These are phyloP conservation scores for Juglanconis oblonga DNA, from an alignment of 2,329 filamentous ascomycete genomes.

Conservation along the genomic window DNA sequence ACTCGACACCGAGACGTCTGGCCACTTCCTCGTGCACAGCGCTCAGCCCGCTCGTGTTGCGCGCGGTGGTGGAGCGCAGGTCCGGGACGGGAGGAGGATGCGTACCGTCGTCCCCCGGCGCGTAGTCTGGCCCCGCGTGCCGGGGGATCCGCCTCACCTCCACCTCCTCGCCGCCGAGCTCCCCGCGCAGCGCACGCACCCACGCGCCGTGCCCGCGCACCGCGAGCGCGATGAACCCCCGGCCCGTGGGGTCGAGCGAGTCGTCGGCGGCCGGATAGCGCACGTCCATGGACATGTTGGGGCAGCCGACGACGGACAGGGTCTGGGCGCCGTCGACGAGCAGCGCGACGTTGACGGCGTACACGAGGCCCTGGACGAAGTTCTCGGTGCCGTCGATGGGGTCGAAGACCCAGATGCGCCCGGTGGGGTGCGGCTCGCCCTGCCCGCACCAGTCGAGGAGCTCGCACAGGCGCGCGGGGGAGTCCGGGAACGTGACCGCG, in stretches of 20 bases:
- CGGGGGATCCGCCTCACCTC: slow-evolving; percentile 30
- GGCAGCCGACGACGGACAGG: slow-evolving; percentile 49
- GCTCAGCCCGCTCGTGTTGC: slow-evolving; percentile 42
- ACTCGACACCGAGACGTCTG: slow-evolving; percentile 37
- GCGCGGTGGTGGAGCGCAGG: slow-evolving; percentile 46
- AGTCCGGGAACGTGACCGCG: slow-evolving; percentile 30
- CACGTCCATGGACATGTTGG: slow-evolving; percentile 32
- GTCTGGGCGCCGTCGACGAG: slow-evolving; percentile 48
- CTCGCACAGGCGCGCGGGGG: slow-evolving; percentile 45
- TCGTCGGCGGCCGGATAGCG: slow-evolving; percentile 39
- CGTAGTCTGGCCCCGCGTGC: slow-evolving; percentile 21
- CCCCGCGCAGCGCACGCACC: slow-evolving; percentile 37
- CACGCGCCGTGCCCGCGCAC: slow-evolving; percentile 47
- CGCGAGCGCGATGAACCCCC: slow-evolving; percentile 50
- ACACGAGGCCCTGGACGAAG: slow-evolving; percentile 51
- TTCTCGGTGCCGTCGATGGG: slow-evolving; percentile 60
- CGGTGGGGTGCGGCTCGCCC: slow-evolving; percentile 29
- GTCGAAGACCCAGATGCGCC: slow-evolving; percentile 57
- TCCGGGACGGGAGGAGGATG: too few relatives aligned
- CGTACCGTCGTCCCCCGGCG: slow-evolving; percentile 4
- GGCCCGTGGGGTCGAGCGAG: slow-evolving; percentile 39
- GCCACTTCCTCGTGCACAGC: slow-evolving; percentile 45
- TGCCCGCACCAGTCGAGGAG: slow-evolving; percentile 51
- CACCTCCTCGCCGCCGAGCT: slow-evolving; percentile 3
- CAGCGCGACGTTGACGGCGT: slow-evolving; percentile 56